Percentiles rank a stretch among this genome's conserved stretches.
Conservation (phyloP, 2,329 filamentous ascomycete species). For the Aulographum hederae region DNA sequence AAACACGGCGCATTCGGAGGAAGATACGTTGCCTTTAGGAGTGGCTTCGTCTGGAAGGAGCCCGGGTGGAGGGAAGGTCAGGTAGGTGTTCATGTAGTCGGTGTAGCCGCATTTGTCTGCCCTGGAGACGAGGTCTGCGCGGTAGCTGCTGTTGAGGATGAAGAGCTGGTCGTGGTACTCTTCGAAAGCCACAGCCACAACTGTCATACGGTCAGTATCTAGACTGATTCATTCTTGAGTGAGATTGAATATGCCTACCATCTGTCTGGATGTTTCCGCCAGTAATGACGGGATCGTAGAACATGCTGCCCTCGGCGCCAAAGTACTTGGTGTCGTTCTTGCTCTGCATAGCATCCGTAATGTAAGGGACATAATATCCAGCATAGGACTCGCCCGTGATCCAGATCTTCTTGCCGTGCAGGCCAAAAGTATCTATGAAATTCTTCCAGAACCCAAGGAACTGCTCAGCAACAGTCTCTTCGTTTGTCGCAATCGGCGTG, state of each 20-base stretch:
- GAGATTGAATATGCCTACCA: not conserved
- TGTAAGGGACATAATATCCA: slow-evolving; percentile 47
- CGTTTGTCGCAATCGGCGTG: slow-evolving; percentile 41
- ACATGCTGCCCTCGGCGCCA: slow-evolving; percentile 48
- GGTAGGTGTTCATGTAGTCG: slow-evolving; percentile 39
- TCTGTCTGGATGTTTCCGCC: too few species aligned
- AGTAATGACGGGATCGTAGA: slow-evolving; percentile 53
- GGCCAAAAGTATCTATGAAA: slow-evolving; percentile 50
- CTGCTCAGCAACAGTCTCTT: slow-evolving; percentile 50
- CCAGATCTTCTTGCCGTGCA: slow-evolving; percentile 52
- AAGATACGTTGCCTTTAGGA: slow-evolving; percentile 20
- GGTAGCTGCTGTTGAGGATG: slow-evolving; percentile 42
- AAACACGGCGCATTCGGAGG: slow-evolving; percentile 42
- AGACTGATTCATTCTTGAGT: slow-evolving; percentile 10
- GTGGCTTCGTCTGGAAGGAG: slow-evolving; percentile 36
- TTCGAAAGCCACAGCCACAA: slow-evolving; percentile 38
- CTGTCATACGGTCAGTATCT: slow-evolving; percentile 15
- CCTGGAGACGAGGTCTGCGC: slow-evolving; percentile 30
- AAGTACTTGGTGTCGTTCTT: slow-evolving; percentile 47
- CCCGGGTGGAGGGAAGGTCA: slow-evolving; percentile 50
- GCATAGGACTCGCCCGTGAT: slow-evolving; percentile 58
- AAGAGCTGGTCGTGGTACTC: slow-evolving; percentile 43
- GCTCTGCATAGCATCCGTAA: slow-evolving; percentile 55
- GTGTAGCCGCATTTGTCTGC: slow-evolving; percentile 43
- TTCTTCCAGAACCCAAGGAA: slow-evolving; percentile 68